phyloP scores from a whole-genome alignment of 2,329 filamentous ascomycete genomes.

The Aureobasidium sp. region DNA sequence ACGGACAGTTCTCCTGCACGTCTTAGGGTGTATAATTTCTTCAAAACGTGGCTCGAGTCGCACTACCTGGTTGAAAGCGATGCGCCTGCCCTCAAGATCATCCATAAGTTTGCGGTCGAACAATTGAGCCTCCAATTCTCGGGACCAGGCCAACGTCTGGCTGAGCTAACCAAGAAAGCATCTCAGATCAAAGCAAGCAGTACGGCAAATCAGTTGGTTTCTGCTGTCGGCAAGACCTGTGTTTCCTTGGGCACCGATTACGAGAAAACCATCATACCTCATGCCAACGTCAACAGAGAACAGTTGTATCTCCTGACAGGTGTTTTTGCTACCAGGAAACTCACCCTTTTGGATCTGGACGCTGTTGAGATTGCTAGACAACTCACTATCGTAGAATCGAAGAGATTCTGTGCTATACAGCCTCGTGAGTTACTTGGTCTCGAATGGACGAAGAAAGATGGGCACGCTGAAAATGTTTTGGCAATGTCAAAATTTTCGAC shows the following conservation, averaged over 20 bases:
- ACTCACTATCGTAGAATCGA: conserved; percentile 84
- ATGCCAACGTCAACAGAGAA: conserved; percentile 62
- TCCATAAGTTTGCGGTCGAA: conserved; percentile 69
- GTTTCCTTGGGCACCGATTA: conserved; percentile 64
- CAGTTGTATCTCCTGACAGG: conserved; percentile 59
- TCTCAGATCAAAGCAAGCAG: conserved; percentile 37
- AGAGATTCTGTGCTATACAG: conserved; percentile 82
- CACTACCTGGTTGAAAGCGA: conserved; percentile 86
- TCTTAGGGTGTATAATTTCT: conserved; percentile 85
- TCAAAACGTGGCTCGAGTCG: conserved; percentile 95
- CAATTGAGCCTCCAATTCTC: conserved; percentile 62
- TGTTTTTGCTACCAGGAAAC: background rate
- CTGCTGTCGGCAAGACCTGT: conserved; percentile 80
- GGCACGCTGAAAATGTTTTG: conserved; percentile 77
- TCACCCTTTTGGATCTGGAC: conserved; percentile 38
- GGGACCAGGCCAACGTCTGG: conserved; percentile 67
- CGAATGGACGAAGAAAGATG: conserved; percentile 84
- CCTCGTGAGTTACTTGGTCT: conserved; percentile 85
- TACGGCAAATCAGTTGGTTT: conserved; percentile 49
- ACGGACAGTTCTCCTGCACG: conserved; percentile 71
- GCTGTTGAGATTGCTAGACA: conserved; percentile 85
- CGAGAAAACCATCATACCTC: conserved; percentile 28
- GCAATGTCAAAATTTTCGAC: conserved; percentile 90
- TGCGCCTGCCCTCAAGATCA: conserved; percentile 62
- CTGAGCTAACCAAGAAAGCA: conserved; percentile 66